phyloP scores from a whole-genome alignment of 306 rosid genomes.

The Castanea mollissima region DNA sequence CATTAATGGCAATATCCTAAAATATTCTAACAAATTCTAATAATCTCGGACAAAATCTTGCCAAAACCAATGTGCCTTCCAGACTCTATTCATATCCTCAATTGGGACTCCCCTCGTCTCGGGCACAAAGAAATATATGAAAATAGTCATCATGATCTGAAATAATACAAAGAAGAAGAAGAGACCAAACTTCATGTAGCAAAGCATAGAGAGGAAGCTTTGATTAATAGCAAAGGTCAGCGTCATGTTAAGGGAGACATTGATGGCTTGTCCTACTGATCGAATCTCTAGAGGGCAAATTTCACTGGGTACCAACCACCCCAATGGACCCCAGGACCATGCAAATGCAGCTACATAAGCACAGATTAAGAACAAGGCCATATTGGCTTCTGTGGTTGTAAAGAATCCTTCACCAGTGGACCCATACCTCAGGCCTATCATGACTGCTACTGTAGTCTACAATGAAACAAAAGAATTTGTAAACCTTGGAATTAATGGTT shows the following conservation, averaged over 20 bases:
- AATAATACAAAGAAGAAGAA: slow-evolving; percentile 49
- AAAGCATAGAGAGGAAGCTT: slow-evolving; percentile 47
- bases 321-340: slow-evolving; percentile 78
- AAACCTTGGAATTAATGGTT: too few relatives aligned
- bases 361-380: slow-evolving; percentile 42
- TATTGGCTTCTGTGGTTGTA: slow-evolving; percentile 3
- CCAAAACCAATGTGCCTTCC: slow-evolving; percentile 67
- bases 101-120: slow-evolving; percentile 54
- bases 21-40: too few relatives aligned
- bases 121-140: slow-evolving; percentile 37
- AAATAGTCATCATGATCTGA: slow-evolving; percentile 43
- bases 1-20: too few relatives aligned
- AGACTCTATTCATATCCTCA: slow-evolving; percentile 48
- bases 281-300: slow-evolving; percentile 53
- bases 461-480: not conserved
- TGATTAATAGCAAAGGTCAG: slow-evolving; percentile 48
- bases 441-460: slow-evolving; percentile 22
- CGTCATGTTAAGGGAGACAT: slow-evolving; percentile 56
- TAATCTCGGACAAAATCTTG: slow-evolving; percentile 13
- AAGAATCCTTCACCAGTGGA: slow-evolving; percentile 44
- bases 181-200: slow-evolving; percentile 55
- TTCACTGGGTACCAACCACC: slow-evolving; percentile 66
- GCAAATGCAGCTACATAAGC: slow-evolving; percentile 64
- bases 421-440: slow-evolving; percentile 39
- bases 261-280: slow-evolving; percentile 56